Percentiles rank a stretch among this genome's conserved stretches.
These are phyloP conservation scores for Cenchrus fungigraminus DNA, from an alignment of 176 grass and related monocot species.

Conservation along the genomic window DNA sequence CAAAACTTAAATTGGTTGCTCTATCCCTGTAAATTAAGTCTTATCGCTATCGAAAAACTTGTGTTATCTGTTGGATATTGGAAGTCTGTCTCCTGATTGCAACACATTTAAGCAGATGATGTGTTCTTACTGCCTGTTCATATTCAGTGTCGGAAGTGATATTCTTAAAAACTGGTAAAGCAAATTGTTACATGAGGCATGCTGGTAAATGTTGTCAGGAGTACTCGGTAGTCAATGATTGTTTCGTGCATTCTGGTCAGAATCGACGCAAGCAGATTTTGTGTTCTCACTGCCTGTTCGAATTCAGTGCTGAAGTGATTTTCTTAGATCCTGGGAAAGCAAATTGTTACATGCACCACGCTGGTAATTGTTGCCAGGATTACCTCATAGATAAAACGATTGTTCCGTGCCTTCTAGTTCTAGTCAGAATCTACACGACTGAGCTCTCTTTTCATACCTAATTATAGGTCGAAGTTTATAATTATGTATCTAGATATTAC, in stretches of 20 bases:
- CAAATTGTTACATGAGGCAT: background rate
- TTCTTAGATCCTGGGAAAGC: too few species aligned
- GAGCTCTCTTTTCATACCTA: too few species aligned
- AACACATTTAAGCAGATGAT: constrained; percentile 42
- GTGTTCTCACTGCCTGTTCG: too few species aligned
- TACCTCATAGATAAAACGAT: too few species aligned
- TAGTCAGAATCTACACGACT: too few species aligned
- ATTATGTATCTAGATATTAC: too few species aligned
- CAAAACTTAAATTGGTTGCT: constrained; percentile 55
- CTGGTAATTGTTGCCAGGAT: too few species aligned
- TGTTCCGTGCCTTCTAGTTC: too few species aligned
- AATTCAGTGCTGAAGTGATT: too few species aligned
- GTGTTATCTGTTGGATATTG: constrained; percentile 32
- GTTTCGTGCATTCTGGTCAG: background rate
- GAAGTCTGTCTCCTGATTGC: constrained; percentile 38
- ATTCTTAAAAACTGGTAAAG: background rate
- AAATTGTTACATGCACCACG: too few species aligned
- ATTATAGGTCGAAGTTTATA: too few species aligned
- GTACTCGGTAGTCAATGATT: background rate
- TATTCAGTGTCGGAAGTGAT: constrained; percentile 37
- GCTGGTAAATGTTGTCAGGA: background rate
- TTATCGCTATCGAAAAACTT: constrained; percentile 25
- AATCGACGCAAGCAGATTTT: too few species aligned
- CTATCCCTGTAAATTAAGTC: constrained; percentile 60
- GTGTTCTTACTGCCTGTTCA: constrained; percentile 44